These are phyloP conservation scores for Beauveria bassiana DNA, from an alignment of 2,329 filamentous ascomycete species.

Conservation along the genomic window DNA sequence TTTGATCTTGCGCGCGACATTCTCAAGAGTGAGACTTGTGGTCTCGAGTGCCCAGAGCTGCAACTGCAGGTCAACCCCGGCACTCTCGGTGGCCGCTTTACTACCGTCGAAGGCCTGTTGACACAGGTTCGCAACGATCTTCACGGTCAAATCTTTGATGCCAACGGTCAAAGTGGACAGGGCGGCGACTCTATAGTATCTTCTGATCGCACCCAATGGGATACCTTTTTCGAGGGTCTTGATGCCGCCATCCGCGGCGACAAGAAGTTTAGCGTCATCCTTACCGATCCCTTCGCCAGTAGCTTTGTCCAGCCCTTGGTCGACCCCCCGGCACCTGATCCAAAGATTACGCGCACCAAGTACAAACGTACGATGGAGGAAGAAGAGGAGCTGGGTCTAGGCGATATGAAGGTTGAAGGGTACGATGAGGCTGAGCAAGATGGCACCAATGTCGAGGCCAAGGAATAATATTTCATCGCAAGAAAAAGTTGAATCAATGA, in stretches of 20 bases:
- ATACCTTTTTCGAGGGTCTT: slow-evolving; percentile 69
- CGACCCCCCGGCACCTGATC: slow-evolving; percentile 61
- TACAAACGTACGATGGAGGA: slow-evolving; percentile 88
- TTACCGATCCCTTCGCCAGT: slow-evolving; percentile 82
- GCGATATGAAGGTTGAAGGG: slow-evolving; percentile 85
- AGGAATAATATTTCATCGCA: not conserved
- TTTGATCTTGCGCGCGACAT: slow-evolving; percentile 86
- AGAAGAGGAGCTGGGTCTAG: slow-evolving; percentile 84
- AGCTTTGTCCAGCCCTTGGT: slow-evolving; percentile 92
- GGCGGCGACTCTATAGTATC: slow-evolving; percentile 73
- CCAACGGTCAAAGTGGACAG: slow-evolving; percentile 44
- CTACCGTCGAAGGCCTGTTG: slow-evolving; percentile 87
- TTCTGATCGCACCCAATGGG: slow-evolving; percentile 66
- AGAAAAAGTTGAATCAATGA: not conserved
- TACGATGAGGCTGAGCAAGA: slow-evolving; percentile 46
- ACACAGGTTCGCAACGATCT: slow-evolving; percentile 90
- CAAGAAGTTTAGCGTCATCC: slow-evolving; percentile 70
- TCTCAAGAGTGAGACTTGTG: slow-evolving; percentile 90
- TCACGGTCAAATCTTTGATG: slow-evolving; percentile 77
- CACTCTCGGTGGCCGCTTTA: slow-evolving; percentile 92
- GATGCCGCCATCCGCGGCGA: slow-evolving; percentile 73
- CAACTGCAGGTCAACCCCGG: slow-evolving; percentile 83
- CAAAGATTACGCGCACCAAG: slow-evolving; percentile 70
- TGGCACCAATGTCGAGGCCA: not conserved
- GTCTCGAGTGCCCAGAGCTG: slow-evolving; percentile 78